Evolutionary conservation across 257 asterid species (phyloP), one percentile per base, ranked within the genome.

Genomic region (Gentiana straminea): DNA sequence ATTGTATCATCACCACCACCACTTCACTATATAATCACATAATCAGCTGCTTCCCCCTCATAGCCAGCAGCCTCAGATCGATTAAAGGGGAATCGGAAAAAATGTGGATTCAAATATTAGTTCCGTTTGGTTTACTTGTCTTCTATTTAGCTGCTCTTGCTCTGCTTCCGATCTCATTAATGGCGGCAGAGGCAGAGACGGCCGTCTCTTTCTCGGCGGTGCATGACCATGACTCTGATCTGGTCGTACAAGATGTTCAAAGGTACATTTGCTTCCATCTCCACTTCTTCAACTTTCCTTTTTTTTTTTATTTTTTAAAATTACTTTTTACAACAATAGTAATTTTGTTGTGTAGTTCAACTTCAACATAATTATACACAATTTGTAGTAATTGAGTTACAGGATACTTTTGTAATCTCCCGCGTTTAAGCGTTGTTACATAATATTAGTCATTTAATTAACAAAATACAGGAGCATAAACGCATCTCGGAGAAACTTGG

Each of bases 401-500:
- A 24, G 24, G 24, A 24, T 24, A 24, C 24, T 24, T 24, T 24
- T 24, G 24, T 24, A 24, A 24, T 24, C 24, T 24, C 24, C 24
- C 24, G 24, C 24, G 24, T 24, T 24, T 24, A 24, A 24, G 24
- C 24, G 24, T 24, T 24, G 24, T 24, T 24, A 24, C 24, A 24
- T 24, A 24, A 24, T 24, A 24, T 24, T 24, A 24, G 24, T 24
- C 24, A 24, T 24, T 24, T 24, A 24, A 24, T 24, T 24, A 24
- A 24, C 24, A 24, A 24, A 24, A 24, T 9, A 12, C 64, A 83
- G 84, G 77, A 79, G 84, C 59, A 79, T 79, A 1, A 86, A 83
- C 66, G 83, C 86, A 4, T 81, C 94, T 0, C 73, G 92, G 58
- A 80, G 96, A 71, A 78, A 59, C 70, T 61, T 87, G 49, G 83